Percentiles rank a stretch among this genome's conserved stretches.
Evolutionary conservation across 441 rosid genomes (phyloP).

Genomic region (Aquilaria agallochum): DNA sequence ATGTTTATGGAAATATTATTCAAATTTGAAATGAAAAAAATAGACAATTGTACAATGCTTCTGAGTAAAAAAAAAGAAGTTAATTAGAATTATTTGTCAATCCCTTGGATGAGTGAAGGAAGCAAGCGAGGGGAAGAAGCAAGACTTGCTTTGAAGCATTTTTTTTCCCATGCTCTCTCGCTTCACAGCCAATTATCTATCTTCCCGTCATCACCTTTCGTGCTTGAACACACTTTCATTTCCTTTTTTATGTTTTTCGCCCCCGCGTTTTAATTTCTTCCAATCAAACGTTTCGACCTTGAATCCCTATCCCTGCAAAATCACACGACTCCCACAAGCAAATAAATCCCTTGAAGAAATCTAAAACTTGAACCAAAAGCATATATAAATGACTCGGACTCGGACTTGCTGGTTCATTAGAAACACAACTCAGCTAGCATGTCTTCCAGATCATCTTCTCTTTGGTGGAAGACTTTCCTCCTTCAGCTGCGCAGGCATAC

Average conservation of each 20-base stretch:
- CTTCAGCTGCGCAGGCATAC: too few species aligned
- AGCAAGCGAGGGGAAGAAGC: slow-evolving; percentile 7
- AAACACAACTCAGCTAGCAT: too few species aligned
- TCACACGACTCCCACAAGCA: slow-evolving; percentile 4
- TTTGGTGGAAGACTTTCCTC: too few species aligned
- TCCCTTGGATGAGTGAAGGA: background rate
- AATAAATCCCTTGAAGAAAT: background rate
- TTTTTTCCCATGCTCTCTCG: slow-evolving; percentile 26
- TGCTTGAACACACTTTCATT: slow-evolving; percentile 3
- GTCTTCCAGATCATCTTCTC: too few species aligned
- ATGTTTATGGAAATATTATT: too few species aligned
- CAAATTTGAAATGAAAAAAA: too few species aligned
- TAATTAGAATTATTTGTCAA: too few species aligned
- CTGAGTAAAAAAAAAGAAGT: too few species aligned
- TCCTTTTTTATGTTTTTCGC: background rate
- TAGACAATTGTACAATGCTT: background rate
- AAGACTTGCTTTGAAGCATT: slow-evolving; percentile 11
- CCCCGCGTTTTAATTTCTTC: too few species aligned
- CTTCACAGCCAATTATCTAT: slow-evolving; percentile 11
- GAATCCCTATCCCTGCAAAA: background rate
- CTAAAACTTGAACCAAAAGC: background rate
- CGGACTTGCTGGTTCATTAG: background rate
- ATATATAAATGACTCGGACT: slow-evolving; percentile 1
- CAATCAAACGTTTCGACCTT: background rate
- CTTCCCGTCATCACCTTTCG: slow-evolving; percentile 24